A percentile compares a stretch with the other conserved stretches of the same genome.
Evolutionary conservation across 495 filamentous ascomycete species (phyloP).

Genomic region (Neurospora sp.): DNA sequence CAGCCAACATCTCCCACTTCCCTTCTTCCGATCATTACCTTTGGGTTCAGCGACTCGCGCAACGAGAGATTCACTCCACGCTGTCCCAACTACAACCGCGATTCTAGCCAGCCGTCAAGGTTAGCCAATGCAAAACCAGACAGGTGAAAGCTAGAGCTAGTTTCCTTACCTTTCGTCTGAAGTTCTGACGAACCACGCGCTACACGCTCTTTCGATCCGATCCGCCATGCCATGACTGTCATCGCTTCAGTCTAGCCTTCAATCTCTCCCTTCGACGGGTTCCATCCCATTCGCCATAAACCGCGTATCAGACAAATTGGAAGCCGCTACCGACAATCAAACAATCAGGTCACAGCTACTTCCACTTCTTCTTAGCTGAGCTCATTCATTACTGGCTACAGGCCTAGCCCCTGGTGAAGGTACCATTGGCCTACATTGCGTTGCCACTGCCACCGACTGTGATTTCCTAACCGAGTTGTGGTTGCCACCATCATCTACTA

Average conservation of each 20-base stretch:
- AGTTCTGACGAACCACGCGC: background rate
- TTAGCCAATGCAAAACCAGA: background rate
- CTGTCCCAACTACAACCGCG: background rate
- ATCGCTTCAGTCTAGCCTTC: background rate
- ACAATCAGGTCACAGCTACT: background rate
- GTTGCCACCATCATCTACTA: background rate
- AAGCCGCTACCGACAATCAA: background rate
- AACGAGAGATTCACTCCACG: background rate
- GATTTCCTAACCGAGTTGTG: background rate
- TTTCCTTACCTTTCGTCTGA: background rate
- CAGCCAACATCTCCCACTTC: background rate
- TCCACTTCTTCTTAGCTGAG: background rate
- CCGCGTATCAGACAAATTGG: background rate
- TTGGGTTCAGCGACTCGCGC: background rate
- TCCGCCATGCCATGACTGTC: background rate
- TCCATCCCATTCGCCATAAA: background rate
- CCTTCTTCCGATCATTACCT: background rate
- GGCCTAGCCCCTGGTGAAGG: background rate
- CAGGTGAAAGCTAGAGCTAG: background rate
- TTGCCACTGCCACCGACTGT: background rate
- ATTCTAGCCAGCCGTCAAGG: background rate
- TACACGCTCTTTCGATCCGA: background rate
- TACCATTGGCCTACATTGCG: background rate
- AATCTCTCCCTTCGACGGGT: background rate
- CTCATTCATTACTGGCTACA: background rate